Base-by-base conservation (phyloP, 495 filamentous ascomycete species). In the Penicillium maclennaniae region DNA sequence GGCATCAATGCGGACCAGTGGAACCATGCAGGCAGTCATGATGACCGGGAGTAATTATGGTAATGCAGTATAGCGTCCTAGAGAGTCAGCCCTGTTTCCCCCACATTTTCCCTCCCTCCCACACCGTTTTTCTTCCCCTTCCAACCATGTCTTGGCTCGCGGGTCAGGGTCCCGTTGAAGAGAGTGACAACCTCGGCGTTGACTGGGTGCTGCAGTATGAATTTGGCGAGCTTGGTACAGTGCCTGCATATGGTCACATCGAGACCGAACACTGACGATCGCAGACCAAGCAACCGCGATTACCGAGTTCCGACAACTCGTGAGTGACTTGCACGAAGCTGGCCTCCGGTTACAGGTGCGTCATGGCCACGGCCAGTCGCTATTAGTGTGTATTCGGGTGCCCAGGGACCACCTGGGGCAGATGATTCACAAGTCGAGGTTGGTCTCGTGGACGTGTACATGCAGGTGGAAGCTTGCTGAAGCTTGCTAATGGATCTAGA, bases 291-390 rank as follows among this genome's bases (percentile, higher is more conserved):
- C 73, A 8, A 75, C 85, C 59, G 89, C 92, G 6, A 80, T 85
- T 58, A 73, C 79, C 15, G 79, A 85, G 58, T 95, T 95, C 64
- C 79, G 81, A 47, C 80, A 82, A 49, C 83, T 98, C n/a, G 74
- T 95, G 55, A 60, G 82, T 55, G 81, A 84, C 36, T 77, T 98
- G 45, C 79, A 83, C 20, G 72, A 75, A 50, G 87, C 89, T 45
- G 91, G 92, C 17, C 79, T 97, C 43, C 81, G 85, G 3, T 86
- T 87, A 16, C 92, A 96, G 65, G 91, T 95, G 20, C 85, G 93
- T 51, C 84, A 83, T 58, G 92, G 92, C 34, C 80, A 87, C 53
- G 82, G 84, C 2, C 73, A 80, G 38, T 88, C 89, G 4, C 69
- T 96, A 14, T 70, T 98, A 40, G 76, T 98, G 38, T 97, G 92